Percentiles rank a stretch among this genome's conserved stretches.
Evolutionary conservation across 176 grass and related monocot species (phyloP).

Genomic region (Stipa capillata): DNA sequence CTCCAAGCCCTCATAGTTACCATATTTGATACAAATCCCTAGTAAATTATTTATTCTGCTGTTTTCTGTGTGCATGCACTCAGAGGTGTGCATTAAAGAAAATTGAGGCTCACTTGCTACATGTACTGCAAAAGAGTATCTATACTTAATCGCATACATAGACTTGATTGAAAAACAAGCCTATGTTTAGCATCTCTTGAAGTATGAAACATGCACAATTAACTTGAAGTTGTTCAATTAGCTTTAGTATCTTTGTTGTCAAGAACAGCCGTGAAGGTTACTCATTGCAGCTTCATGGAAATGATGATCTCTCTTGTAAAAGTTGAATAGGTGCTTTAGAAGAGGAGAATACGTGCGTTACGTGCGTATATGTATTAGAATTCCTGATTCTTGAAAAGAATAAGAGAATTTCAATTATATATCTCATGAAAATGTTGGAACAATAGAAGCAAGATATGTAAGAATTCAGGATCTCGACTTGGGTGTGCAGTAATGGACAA

Average conservation of each 20-base stretch:
- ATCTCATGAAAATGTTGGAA: too few relatives aligned
- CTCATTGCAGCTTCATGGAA: slow-evolving; percentile 28
- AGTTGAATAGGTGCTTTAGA: too few relatives aligned
- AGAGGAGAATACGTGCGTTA: neutral
- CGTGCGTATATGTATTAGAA: neutral
- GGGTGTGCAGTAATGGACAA: neutral
- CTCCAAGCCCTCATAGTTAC: neutral
- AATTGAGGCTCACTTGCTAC: neutral
- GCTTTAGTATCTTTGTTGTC: neutral
- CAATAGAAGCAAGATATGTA: too few relatives aligned
- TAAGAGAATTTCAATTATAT: too few relatives aligned
- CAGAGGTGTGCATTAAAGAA: neutral
- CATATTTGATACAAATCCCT: slow-evolving; percentile 7
- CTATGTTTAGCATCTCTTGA: slow-evolving; percentile 36
- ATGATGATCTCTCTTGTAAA: slow-evolving; percentile 14
- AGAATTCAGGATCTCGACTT: neutral
- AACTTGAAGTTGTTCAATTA: too few relatives aligned
- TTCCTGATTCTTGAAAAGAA: neutral
- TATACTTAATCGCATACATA: neutral
- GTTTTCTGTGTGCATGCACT: slow-evolving; percentile 21
- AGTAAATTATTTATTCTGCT: neutral
- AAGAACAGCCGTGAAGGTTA: neutral
- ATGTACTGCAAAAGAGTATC: neutral
- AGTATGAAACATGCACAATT: neutral
- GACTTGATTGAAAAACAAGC: slow-evolving; percentile 1